Percentiles rank a stretch among this genome's conserved stretches.
Conservation (phyloP, 2,329 filamentous ascomycete genomes). For the Diaporthe sp. region DNA sequence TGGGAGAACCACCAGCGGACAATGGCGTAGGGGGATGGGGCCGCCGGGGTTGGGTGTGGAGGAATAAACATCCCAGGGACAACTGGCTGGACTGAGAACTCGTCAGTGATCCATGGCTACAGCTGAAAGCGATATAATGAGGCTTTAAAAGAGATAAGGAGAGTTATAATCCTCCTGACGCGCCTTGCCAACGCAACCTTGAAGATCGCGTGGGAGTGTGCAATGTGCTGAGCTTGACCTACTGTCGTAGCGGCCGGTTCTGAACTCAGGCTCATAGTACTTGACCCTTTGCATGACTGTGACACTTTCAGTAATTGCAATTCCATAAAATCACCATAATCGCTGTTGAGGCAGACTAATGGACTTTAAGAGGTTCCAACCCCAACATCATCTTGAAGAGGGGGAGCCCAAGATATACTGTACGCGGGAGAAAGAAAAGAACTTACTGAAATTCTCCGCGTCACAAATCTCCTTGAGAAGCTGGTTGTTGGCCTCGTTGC, state of each 20-base stretch:
- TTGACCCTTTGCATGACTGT: constrained; percentile 17
- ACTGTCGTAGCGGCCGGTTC: not conserved
- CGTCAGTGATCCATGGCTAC: not conserved
- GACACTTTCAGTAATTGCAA: not conserved
- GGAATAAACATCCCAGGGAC: constrained; percentile 4
- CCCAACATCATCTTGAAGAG: too few relatives aligned
- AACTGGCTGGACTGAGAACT: not conserved
- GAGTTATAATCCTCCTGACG: not conserved
- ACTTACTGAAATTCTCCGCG: constrained; percentile 11
- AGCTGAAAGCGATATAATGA: not conserved
- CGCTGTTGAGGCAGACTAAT: not conserved
- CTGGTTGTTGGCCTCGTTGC: constrained; percentile 18
- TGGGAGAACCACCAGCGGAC: constrained; percentile 28
- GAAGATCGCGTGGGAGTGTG: not conserved
- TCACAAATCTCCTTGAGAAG: constrained; percentile 22
- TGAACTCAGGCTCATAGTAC: not conserved
- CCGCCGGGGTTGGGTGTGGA: constrained; percentile 3
- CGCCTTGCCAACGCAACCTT: not conserved
- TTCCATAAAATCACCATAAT: not conserved
- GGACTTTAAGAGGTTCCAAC: not conserved
- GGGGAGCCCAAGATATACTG: not conserved
- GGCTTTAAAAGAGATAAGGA: not conserved
- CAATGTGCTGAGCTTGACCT: not conserved
- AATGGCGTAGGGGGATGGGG: not conserved
- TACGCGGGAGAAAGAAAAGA: too few relatives aligned